Base-by-base conservation (phyloP, 305 asterid species). In the Caryopteris hybrid region DNA sequence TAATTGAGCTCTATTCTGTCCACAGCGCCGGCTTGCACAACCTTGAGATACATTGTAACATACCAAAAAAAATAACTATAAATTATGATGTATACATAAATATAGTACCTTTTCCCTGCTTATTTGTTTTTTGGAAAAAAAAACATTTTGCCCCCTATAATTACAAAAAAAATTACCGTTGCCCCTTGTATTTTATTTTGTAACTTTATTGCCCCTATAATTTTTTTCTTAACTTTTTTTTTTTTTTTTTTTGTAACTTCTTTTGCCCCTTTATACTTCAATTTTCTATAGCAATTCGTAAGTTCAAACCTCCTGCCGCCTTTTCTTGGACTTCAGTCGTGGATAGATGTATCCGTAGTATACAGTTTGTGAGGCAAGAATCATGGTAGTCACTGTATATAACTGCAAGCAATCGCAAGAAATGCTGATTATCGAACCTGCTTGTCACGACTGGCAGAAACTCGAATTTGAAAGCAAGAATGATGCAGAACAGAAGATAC, bases 311-410 rank as follows among this genome's bases (percentile, higher is more conserved):
- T 88, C 85, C 31, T 65, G 73, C 70, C 6, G 43, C 71, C 39
- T 57, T 69, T 66, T 76, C 36, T 75, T 73, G 67, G 83, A 78
- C 80, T 81, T 81, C 72, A 78, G 55, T 33, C 78, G 79, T 36
- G 81, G 84, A 74, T 83, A 81, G 58, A 86, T 70, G 65, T 80
- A 71, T 50, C 77, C 80, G 54, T 85, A 86, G 66, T 85, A 89
- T 34, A 81, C 10, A 12, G 88, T 31, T 84, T 89, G 91, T 14
- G 66, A 8, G 56, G 84, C 11, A 48, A 89, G 86, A 60, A 76
- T 21, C 8, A 74, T 34, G 33, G 94, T 85, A 38, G 88, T 85
- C 20, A 81, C 46, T 56, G 75, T 61, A 70, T 71, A 88, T 62
- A 86, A 73, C 96, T 88, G 89, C 79, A 79, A 70, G 51, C 17